Evolutionary conservation across 106 monocot species (phyloP), one percentile per base, ranked within the genome.

Genomic region (Acorus calamus): DNA sequence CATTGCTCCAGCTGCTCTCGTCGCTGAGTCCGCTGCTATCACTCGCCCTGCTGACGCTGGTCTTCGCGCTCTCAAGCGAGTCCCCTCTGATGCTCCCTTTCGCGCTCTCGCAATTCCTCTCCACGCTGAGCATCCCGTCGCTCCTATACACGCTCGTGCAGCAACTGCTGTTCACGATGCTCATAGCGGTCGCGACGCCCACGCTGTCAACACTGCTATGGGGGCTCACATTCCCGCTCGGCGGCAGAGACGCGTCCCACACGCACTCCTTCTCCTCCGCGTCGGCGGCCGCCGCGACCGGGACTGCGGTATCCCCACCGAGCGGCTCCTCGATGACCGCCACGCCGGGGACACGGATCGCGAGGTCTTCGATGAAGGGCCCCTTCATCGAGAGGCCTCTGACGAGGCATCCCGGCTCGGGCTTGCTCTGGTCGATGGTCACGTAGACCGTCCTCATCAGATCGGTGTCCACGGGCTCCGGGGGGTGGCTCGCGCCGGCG

Each of bases 21-120:
- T 94, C 89, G 51, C 89, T 94, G 44, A 94, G 66, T 6, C 86
- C 86, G 61, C 94, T 94, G 78, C 89, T 94, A 63, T 89, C 86
- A 14, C 93, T 94, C 9, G 75, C 80, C 64, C 85, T 72, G 58
- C 89, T 84, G 45, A 86, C 70, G 63, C 94, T 94, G 8, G 89
- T 86, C 43, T 86, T 94, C 14, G 70, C 73, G 70, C 94, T 93
- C 60, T 83, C 93, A 45, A 87, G 70, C 2, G 79, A 88, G 42
- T 88, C 92, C 3, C 80, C 80, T 66, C 74, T 76, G 6, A 78
- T 56, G 11, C 82, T 91, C 4, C 56, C 78, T 50, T 84, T 81
- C 4, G 74, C 64, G 69, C 81, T 86, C 66, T 63, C 79, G 8
- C 60, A 84, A 44, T 80, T 76, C 52, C 86, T 78, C 49, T 91